Evolutionary conservation across 352 stramenopile species (phyloP), one percentile per base, ranked within the genome.

Genomic region (Phytophthora brassicae): DNA sequence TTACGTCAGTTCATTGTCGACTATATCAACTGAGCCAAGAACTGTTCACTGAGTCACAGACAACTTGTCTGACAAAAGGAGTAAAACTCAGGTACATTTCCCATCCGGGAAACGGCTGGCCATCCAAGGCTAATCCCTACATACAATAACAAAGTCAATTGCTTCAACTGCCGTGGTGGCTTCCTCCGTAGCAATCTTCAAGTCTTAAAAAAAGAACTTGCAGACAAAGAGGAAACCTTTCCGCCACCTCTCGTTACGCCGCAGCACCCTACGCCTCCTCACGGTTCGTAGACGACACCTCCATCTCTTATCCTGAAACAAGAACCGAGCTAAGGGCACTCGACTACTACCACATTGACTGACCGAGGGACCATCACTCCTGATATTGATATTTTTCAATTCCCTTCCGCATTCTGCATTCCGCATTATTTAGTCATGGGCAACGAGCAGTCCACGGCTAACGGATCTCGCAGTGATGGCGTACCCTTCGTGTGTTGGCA

Each of bases 401-500:
- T 51, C 41, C 33, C 33, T 47, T 62, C 50, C 23, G 24, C 58
- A 55, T 51, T 62, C 26, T 19, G 36, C 54, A 53, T 23, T 46
- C 17, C 24, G 19, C 38, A 33, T n/a, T 26, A 86, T n/a, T n/a
- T n/a, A n/a, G n/a, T n/a, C n/a, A n/a, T 86, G 77, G 77, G 77
- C 50, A 86, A 86, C 66, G 77, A 86, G 54, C 70, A 86, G 58
- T 86, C 77, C 20, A 82, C 69, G 22, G 59, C 56, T 12, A 61
- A 59, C 29, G 59, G 69, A 17, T 56, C 52, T 3, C 67, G 63
- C 41, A 73, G 74, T 62, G 77, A 85, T 53, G 82, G 82, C 55
- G 64, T 89, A n/a, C 82, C 82, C 6, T 92, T 92, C 63, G 78
- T 92, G 31, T 72, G 68, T 13, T 92, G 82, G 82, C 72, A 72